Base-by-base conservation (phyloP, 2,329 filamentous ascomycete species). In the Penicillium sp. region DNA sequence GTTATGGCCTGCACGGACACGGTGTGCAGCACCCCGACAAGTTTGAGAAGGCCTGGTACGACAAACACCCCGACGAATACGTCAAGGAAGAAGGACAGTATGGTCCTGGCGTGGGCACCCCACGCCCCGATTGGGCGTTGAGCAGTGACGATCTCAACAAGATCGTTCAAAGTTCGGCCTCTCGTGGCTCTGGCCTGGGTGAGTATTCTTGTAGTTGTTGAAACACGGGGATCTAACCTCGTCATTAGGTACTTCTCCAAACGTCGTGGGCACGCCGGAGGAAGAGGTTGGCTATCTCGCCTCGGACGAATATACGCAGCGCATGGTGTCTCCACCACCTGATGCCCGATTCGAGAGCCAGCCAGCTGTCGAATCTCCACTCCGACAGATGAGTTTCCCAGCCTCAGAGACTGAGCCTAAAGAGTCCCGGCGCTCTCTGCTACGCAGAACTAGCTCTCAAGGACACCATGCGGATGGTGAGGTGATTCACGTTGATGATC, bases 1-100 rank as follows among this genome's bases (percentile, higher is more conserved):
- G 89, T 70, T 97, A 97, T 59, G 90, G 91, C 47, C 79, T 95
- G 39, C 90, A 94, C 57, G 88, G 90, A 30, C 91, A 96, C 59
- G 89, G 88, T 37, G 74, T 86, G 17, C 76, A 79, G 13, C 75
- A 84, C 3, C 79, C 81, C 41, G 87, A 94, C 68, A 87, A 84
- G 60, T 86, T 97, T 27, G 88, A 95, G 57, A 87, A 86, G 69
- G 86, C 86, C 17, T 96, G 94, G 78, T 94, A 93, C 60, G 81
- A 88, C 57, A 96, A 93, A 68, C 89, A 95, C 58, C 91, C 91
- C 0, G 87, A 96, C 30, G 78, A 79, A 51, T 74, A 84, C 19
- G 75, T 79, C 39, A 81, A 84, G 61, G 87, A 91, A 65, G 87
- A 90, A 50, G 80, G 77, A 28, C 75, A 78, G 49, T 84, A 84